These are phyloP conservation scores for Naganishia vaughanmartiniae DNA, from an alignment of 768 basidiomycete species.

Conservation along the genomic window DNA sequence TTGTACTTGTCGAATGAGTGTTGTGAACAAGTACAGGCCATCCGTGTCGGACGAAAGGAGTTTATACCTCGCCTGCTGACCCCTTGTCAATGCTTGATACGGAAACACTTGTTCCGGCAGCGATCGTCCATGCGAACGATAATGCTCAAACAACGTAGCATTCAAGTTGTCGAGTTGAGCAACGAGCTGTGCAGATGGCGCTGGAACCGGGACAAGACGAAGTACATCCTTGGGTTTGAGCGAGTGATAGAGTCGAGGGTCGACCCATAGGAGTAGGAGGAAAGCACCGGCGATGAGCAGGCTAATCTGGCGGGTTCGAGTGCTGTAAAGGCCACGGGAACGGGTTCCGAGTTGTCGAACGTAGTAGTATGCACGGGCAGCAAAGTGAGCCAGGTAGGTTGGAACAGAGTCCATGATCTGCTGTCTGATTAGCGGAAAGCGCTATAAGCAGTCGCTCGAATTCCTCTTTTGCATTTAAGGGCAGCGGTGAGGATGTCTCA, in stretches of 20 bases:
- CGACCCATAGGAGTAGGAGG: conserved; percentile 21
- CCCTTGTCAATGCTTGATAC: conserved; percentile 32
- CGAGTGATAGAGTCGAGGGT: conserved; percentile 25
- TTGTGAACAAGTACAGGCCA: conserved; percentile 41
- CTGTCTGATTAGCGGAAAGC: not conserved
- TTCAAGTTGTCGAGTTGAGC: conserved; percentile 10
- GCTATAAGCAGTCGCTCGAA: not conserved
- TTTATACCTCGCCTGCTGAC: conserved; percentile 41
- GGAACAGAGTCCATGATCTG: not conserved
- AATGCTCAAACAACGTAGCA: conserved; percentile 22
- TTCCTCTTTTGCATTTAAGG: not conserved
- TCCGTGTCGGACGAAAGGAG: conserved; percentile 33
- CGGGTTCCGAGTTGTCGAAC: conserved; percentile 35
- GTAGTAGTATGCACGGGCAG: conserved; percentile 1
- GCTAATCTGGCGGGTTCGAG: conserved; percentile 4
- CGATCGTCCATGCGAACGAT: conserved; percentile 4
- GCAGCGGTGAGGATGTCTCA: not conserved
- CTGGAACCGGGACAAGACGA: conserved; percentile 20
- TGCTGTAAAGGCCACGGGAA: conserved; percentile 16
- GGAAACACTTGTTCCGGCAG: conserved; percentile 36
- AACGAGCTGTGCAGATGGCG: conserved; percentile 15
- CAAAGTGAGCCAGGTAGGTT: conserved; percentile 1
- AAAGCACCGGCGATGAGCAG: not conserved
- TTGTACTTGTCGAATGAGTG: conserved; percentile 44
- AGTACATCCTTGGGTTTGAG: conserved; percentile 22